phyloP scores from a whole-genome alignment of 2,329 filamentous ascomycete genomes.

The Rhynchosporium graminicola region DNA sequence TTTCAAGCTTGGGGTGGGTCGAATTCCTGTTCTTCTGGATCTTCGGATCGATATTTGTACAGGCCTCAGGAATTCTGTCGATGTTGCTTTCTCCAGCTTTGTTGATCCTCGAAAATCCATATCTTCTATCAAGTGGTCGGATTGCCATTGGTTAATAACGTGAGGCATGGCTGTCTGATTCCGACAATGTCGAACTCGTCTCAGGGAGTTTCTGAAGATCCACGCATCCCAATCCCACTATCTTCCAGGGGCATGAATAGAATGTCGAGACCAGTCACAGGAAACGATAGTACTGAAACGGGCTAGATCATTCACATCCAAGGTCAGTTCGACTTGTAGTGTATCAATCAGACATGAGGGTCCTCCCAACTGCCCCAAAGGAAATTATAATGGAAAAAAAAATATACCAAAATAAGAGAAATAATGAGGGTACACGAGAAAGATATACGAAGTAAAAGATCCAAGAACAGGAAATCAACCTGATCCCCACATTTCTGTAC shows the following conservation, averaged over 20 bases:
- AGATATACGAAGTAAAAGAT: conserved; percentile 7
- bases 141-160: conserved; percentile 27
- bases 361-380: neutral
- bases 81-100: conserved; percentile 12
- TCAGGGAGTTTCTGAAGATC: neutral
- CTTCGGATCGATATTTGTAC: conserved; percentile 17
- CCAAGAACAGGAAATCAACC: neutral
- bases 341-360: too few relatives aligned
- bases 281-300: too few relatives aligned
- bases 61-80: conserved; percentile 15
- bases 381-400: neutral
- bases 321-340: too few relatives aligned
- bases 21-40: conserved; percentile 11
- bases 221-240: neutral
- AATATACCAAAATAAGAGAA: neutral
- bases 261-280: too few relatives aligned
- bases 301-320: too few relatives aligned
- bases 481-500: conserved; percentile 6
- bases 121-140: conserved; percentile 13
- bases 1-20: conserved; percentile 22
- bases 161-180: conserved; percentile 26
- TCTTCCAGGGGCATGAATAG: neutral
- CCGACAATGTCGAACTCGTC: conserved; percentile 8
- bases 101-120: conserved; percentile 15
- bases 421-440: neutral